Conservation (phyloP, 371 early-diverging fungal species). For the Lichtheimia corymbifera region DNA sequence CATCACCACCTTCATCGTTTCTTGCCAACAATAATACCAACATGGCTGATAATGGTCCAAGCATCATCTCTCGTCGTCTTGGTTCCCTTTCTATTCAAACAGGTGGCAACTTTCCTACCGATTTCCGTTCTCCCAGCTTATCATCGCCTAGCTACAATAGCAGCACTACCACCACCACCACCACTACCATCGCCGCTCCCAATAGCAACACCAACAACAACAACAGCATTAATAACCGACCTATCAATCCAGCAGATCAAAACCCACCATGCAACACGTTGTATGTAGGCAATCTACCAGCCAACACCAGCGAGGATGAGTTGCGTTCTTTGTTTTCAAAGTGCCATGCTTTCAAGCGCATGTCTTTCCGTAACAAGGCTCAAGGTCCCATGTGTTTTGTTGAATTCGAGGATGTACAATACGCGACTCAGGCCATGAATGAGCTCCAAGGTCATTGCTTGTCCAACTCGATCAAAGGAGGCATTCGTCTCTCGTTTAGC, state of each 20-base stretch:
- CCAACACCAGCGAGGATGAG: constrained; percentile 80
- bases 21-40: neutral
- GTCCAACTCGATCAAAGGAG: constrained; percentile 81
- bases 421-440: constrained; percentile 79
- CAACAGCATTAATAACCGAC: constrained; percentile 15
- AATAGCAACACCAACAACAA: neutral
- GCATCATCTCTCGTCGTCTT: constrained; percentile 10
- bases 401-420: constrained; percentile 84
- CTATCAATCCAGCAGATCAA: constrained; percentile 70
- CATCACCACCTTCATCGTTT: constrained; percentile 9
- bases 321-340: constrained; percentile 71
- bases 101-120: constrained; percentile 10
- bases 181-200: constrained; percentile 15
- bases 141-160: constrained; percentile 19
- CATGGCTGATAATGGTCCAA: neutral
- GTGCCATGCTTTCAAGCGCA: constrained; percentile 78
- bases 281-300: constrained; percentile 87
- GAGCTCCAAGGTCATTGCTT: constrained; percentile 72
- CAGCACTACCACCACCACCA: constrained; percentile 17
- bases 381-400: constrained; percentile 89
- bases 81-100: constrained; percentile 19
- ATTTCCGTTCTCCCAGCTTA: constrained; percentile 21
- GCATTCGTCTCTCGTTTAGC: constrained; percentile 86
- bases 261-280: constrained; percentile 93
- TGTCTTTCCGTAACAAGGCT: constrained; percentile 76